phyloP scores from a whole-genome alignment of 495 filamentous ascomycete genomes.

The Podospora comata region DNA sequence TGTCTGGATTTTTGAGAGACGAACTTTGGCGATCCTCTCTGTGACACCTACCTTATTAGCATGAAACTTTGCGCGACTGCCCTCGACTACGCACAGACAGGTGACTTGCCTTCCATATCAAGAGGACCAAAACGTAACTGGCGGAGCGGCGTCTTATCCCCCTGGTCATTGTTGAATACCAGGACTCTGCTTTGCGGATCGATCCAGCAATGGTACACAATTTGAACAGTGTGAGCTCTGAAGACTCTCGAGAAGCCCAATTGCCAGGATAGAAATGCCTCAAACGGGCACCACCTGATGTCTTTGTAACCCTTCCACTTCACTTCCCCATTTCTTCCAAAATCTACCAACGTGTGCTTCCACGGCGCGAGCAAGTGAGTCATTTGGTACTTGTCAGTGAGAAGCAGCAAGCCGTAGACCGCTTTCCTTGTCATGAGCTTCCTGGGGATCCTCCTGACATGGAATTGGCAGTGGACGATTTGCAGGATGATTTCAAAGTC shows the following conservation, averaged over 20 bases:
- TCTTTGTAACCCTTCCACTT: too few relatives aligned
- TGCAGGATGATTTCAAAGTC: neutral
- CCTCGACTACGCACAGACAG: too few relatives aligned
- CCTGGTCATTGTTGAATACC: neutral
- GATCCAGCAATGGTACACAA: neutral
- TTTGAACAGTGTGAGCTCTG: neutral
- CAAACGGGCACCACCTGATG: neutral
- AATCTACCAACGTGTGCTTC: neutral
- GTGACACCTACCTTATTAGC: too few relatives aligned
- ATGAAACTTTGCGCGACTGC: too few relatives aligned
- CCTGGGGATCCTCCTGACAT: neutral
- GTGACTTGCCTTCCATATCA: neutral
- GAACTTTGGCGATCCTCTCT: too few relatives aligned
- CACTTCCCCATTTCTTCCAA: neutral
- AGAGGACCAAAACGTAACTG: neutral
- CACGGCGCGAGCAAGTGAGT: neutral
- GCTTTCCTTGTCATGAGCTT: neutral
- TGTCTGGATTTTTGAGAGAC: too few relatives aligned
- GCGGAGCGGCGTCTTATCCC: neutral
- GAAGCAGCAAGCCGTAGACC: neutral
- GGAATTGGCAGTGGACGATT: neutral
- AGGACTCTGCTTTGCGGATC: neutral
- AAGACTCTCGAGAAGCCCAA: neutral
- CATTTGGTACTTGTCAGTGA: neutral
- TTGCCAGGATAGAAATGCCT: neutral